These are phyloP conservation scores for Daldinia concentrica DNA, from an alignment of 495 filamentous ascomycete genomes.

Conservation along the genomic window DNA sequence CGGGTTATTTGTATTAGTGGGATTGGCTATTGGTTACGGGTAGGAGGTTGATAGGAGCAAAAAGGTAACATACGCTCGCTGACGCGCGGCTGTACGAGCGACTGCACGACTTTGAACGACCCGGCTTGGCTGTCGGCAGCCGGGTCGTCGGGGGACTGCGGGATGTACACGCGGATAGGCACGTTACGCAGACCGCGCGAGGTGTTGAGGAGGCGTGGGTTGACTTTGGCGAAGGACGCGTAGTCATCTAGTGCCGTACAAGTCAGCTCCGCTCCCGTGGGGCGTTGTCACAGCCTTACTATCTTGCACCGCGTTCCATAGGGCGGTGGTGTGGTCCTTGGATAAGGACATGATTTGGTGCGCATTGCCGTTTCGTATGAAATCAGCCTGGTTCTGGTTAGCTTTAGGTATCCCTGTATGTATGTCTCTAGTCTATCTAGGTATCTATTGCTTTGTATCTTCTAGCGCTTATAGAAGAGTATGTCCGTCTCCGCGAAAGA, in stretches of 20 bases:
- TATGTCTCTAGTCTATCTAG: not conserved
- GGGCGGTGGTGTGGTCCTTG: conserved; percentile 82
- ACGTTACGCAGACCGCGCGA: conserved; percentile 79
- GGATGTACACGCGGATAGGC: conserved; percentile 88
- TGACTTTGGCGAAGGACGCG: conserved; percentile 74
- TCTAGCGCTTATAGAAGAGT: not conserved
- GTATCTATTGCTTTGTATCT: not conserved
- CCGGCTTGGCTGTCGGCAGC: conserved; percentile 50
- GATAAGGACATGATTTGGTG: conserved; percentile 92
- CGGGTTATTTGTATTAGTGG: too few species aligned
- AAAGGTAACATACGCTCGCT: conserved; percentile 48
- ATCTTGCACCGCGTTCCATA: conserved; percentile 87
- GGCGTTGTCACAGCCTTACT: conserved; percentile 59
- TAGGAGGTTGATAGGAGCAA: not conserved
- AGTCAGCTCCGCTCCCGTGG: conserved; percentile 1
- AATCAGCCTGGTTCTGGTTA: conserved; percentile 71
- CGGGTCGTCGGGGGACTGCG: conserved; percentile 64
- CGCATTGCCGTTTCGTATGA: conserved; percentile 87
- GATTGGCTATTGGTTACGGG: not conserved
- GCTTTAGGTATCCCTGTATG: not conserved
- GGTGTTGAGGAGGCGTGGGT: conserved; percentile 79
- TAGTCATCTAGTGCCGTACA: conserved; percentile 70
- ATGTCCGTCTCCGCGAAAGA: not conserved
- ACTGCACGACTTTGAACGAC: conserved; percentile 75
- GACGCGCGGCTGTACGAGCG: conserved; percentile 63